A percentile compares a stretch with the other conserved stretches of the same genome.
Evolutionary conservation across 2,329 filamentous ascomycete species (phyloP).

Genomic region (Fonsecaea nubica): DNA sequence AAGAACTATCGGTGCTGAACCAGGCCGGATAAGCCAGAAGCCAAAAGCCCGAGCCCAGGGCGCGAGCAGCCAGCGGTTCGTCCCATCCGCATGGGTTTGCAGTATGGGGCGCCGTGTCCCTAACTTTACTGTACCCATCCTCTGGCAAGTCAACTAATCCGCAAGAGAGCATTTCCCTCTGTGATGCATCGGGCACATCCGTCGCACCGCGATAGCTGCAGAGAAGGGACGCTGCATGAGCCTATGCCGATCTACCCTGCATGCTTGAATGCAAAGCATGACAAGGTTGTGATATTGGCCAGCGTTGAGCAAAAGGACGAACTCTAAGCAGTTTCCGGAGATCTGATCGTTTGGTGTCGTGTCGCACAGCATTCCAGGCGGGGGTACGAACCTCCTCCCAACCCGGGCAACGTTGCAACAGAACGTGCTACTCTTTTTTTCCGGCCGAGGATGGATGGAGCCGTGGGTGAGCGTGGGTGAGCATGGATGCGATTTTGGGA

Average conservation of each 20-base stretch:
- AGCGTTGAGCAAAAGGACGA: conserved; percentile 24
- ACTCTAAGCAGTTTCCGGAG: conserved; percentile 8
- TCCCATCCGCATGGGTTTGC: conserved; percentile 25
- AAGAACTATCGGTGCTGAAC: neutral
- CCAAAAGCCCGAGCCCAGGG: conserved; percentile 18
- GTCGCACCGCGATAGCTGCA: neutral
- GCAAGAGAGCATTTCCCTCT: neutral
- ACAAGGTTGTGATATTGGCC: conserved; percentile 11
- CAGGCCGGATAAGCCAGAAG: conserved; percentile 16
- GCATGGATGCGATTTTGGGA: conserved; percentile 6
- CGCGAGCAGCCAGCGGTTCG: conserved; percentile 32
- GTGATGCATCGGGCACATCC: neutral
- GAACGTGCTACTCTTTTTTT: conserved; percentile 5
- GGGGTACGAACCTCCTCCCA: conserved; percentile 6
- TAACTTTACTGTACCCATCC: neutral
- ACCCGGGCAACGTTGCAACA: conserved; percentile 13
- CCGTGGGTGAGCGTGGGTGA: conserved; percentile 7
- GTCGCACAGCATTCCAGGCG: conserved; percentile 16
- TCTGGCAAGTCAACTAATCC: neutral
- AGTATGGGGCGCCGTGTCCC: neutral
- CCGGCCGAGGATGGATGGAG: conserved; percentile 5
- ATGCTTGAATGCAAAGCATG: conserved; percentile 18
- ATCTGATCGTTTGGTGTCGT: conserved; percentile 12
- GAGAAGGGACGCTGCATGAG: conserved; percentile 20
- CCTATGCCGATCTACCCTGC: conserved; percentile 8